Conservation (phyloP, 1,139 yeast species). For the Magnusiomyces tetraspermus region DNA sequence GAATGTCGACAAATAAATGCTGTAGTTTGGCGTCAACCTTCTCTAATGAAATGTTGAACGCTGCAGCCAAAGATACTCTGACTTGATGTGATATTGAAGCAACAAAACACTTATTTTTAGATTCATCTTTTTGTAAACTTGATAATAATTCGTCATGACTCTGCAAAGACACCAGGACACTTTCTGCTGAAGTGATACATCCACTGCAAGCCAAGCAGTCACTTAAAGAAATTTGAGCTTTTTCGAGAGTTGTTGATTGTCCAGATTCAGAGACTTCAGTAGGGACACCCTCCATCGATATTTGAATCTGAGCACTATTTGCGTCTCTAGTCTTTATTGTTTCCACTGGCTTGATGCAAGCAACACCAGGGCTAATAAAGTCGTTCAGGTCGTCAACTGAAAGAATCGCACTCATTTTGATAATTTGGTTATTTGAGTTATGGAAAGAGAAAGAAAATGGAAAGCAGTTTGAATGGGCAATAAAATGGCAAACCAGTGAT, state of each 20-base stretch:
- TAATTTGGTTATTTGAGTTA: not conserved
- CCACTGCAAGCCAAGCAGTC: conserved; percentile 98
- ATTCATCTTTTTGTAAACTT: conserved; percentile 38
- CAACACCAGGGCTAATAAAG: conserved; percentile 88
- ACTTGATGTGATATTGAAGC: conserved; percentile 83
- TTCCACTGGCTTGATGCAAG: conserved; percentile 82
- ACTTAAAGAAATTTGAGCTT: conserved; percentile 80
- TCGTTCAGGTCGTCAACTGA: conserved; percentile 90
- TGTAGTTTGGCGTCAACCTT: conserved; percentile 54
- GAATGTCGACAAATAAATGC: conserved; percentile 46
- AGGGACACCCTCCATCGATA: conserved; percentile 57
- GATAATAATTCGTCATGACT: conserved; percentile 70
- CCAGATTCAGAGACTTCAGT: conserved; percentile 62
- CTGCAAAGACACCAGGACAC: conserved; percentile 81
- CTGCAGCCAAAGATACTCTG: conserved; percentile 70
- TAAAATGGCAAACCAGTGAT: not conserved
- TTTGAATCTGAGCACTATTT: conserved; percentile 52
- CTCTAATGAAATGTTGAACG: conserved; percentile 45
- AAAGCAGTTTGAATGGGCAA: not conserved
- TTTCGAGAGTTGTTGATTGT: conserved; percentile 43
- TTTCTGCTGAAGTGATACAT: conserved; percentile 94
- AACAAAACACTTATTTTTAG: conserved; percentile 41
- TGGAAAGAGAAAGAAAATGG: not conserved
- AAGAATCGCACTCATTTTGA: conserved; percentile 68
- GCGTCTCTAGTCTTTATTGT: conserved; percentile 30